phyloP scores from a whole-genome alignment of 2,329 filamentous ascomycete species.

The Fusarium bactridioides region DNA sequence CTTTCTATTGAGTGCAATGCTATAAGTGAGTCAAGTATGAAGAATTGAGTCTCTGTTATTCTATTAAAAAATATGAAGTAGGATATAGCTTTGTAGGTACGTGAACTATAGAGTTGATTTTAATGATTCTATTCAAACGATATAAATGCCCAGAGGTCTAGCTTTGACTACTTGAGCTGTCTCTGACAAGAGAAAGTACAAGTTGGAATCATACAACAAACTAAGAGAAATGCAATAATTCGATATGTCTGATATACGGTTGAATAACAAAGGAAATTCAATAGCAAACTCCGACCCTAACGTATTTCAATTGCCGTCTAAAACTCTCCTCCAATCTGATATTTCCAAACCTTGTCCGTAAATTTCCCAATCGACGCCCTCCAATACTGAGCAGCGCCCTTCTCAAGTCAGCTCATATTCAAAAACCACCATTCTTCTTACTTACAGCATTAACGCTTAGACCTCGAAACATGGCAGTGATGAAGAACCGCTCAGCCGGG shows the following conservation, averaged over 20 bases:
- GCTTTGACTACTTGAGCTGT: background rate
- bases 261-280: background rate
- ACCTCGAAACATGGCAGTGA: constrained; percentile 21
- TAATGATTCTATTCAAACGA: background rate
- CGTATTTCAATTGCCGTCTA: background rate
- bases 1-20: rapidly evolving
- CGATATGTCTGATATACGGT: rapidly evolving
- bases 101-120: rapidly evolving
- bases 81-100: background rate
- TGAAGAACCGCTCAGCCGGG: constrained; percentile 3
- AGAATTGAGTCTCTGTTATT: rapidly evolving
- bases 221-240: rapidly evolving
- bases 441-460: constrained; percentile 18
- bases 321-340: constrained; percentile 24
- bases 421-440: rapidly evolving
- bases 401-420: background rate
- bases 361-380: constrained; percentile 20
- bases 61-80: rapidly evolving
- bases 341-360: constrained; percentile 22
- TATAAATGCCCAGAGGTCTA: too few relatives aligned
- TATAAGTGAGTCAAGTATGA: rapidly evolving
- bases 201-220: rapidly evolving
- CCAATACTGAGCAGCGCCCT: constrained; percentile 24
- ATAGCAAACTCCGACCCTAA: background rate
- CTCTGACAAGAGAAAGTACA: rapidly evolving